Evolutionary conservation across 225 moss, liverwort and hornwort genomes (phyloP).

Genomic region (Rhytidiadelphus loreus): DNA sequence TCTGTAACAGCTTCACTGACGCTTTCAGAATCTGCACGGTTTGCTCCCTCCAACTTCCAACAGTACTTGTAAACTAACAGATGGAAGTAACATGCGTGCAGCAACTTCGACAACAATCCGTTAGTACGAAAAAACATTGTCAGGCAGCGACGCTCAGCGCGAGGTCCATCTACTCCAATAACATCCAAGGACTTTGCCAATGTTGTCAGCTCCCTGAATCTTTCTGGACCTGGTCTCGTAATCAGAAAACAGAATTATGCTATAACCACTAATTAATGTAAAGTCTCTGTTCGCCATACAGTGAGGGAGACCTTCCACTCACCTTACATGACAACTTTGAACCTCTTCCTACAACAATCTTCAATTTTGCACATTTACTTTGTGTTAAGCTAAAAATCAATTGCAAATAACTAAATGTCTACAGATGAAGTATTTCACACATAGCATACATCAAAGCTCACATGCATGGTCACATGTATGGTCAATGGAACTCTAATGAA

Average conservation of each 20-base stretch:
- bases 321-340: neutral
- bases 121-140: neutral
- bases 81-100: neutral
- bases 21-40: neutral
- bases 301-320: neutral
- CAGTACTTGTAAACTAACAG: neutral
- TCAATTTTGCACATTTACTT: neutral
- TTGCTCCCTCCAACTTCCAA: neutral
- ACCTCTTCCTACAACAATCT: no score
- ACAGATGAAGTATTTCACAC: neutral
- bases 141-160: no score
- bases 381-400: no score
- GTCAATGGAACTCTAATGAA: no score
- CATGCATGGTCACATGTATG: neutral
- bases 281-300: no score
- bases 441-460: neutral
- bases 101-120: neutral
- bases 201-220: neutral
- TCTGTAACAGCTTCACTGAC: neutral
- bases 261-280: neutral
- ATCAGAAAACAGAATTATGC: neutral
- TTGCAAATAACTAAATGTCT: neutral
- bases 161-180: no score
- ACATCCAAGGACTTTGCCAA: neutral
- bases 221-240: neutral